A percentile compares a stretch with the other conserved stretches of the same genome.
phyloP scores from a whole-genome alignment of 371 early-diverging fungal genomes.

The Funneliformis caledonium region DNA sequence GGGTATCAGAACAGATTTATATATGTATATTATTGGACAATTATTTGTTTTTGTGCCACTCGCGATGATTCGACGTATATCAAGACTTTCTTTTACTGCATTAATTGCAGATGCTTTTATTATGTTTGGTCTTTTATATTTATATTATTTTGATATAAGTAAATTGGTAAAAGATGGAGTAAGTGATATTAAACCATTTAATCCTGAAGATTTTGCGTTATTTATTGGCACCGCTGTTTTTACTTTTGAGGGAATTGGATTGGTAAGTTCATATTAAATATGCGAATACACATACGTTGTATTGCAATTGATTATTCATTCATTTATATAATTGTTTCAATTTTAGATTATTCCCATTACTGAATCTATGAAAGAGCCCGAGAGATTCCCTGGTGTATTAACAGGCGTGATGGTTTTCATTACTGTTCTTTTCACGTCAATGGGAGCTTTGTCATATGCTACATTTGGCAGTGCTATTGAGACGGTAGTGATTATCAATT shows the following conservation, averaged over 20 bases:
- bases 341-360: constrained; percentile 63
- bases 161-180: constrained; percentile 61
- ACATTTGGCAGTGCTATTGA: constrained; percentile 80
- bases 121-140: constrained; percentile 75
- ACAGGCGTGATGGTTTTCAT: constrained; percentile 69
- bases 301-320: not conserved
- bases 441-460: constrained; percentile 81
- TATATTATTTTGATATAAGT: constrained; percentile 74
- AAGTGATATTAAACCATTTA: constrained; percentile 67
- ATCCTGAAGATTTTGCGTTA: constrained; percentile 70
- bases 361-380: constrained; percentile 81
- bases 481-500: constrained; percentile 79
- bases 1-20: constrained; percentile 51
- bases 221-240: constrained; percentile 91
- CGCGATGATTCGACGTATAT: constrained; percentile 82
- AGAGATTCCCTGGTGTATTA: constrained; percentile 74
- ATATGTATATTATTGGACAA: constrained; percentile 72
- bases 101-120: constrained; percentile 88
- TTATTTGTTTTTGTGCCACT: constrained; percentile 80
- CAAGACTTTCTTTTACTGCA: constrained; percentile 77
- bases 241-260: constrained; percentile 90
- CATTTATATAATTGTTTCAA: not conserved
- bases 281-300: not conserved
- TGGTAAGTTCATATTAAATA: constrained; percentile 47
- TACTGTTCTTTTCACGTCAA: constrained; percentile 69